Evolutionary conservation across 2,329 filamentous ascomycete genomes (phyloP).

Genomic region (Diaporthe caulivora): DNA sequence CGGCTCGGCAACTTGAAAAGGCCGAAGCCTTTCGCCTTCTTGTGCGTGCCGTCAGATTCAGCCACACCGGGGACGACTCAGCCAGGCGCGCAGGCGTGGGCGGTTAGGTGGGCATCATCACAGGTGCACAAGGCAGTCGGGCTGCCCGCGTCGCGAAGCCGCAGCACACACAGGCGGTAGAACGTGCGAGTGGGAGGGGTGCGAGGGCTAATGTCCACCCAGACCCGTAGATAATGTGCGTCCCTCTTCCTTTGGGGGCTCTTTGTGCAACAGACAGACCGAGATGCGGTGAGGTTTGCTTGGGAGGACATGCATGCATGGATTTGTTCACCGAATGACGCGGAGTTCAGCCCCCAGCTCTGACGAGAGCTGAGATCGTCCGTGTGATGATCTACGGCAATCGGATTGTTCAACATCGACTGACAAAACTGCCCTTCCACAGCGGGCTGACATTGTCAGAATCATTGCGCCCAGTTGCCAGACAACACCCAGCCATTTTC

Average conservation of each 20-base stretch:
- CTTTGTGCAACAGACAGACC: background rate
- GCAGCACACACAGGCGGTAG: conserved; percentile 1
- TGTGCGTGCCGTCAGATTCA: background rate
- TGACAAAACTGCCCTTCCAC: background rate
- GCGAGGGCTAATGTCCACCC: background rate
- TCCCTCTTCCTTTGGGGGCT: background rate
- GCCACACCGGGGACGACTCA: background rate
- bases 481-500: background rate
- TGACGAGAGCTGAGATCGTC: background rate
- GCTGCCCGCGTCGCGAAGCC: conserved; percentile 3
- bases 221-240: background rate
- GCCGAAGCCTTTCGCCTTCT: background rate
- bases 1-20: conserved; percentile 16
- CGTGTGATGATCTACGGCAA: background rate
- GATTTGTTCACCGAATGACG: background rate
- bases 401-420: background rate
- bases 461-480: background rate
- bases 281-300: background rate
- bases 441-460: background rate
- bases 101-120: background rate
- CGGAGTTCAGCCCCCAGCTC: background rate
- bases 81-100: background rate
- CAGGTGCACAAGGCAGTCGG: conserved; percentile 17
- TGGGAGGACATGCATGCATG: background rate
- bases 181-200: background rate